Base-by-base conservation (phyloP, 805 yeast species). In the Myxozyma melibiosi region DNA sequence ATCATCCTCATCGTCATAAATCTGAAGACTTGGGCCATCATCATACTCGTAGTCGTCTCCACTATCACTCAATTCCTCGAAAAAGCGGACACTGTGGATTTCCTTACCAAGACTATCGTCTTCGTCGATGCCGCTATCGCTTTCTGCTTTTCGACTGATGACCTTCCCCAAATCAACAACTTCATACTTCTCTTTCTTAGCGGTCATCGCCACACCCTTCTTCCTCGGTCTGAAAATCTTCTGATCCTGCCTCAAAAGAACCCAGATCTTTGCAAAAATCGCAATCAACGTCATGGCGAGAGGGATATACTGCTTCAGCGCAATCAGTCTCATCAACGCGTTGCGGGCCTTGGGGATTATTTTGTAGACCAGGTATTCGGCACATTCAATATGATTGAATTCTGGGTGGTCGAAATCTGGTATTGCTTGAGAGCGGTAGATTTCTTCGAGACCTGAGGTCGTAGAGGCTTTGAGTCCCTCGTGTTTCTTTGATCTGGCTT, bases 331-430 rank as follows among this genome's bases (percentile, higher is more conserved):
- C 5, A 39, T 13, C 24, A 58, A 57, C 13, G 64, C 64, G 11
- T 38, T 45, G n/a, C 35, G 47, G 18, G 63, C 64, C 33, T 53
- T 53, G 16, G 64, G 64, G 11, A 57, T 28, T 6, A 58, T 44
- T 25, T 33, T 31, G 37, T 38, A 46, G 1, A 61, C 63, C 35
- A 53, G 25, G 14, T 47, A 24, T 14, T 51, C 28, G 1, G 57
- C 59, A n/a, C 50, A 16, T 44, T 51, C 60, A 18, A 47, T 28
- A 16, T 41, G 46, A 38, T 43, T 30, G 41, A 39, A 45, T 28
- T 22, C 24, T 4, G 31, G 4, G 7, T n/a, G 24, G 30, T 42
- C 25, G 11, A 41, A 20, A 25, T 43, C 48, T 20, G 25, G 9
- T 5, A 31, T 28, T n/a, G 25, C 13, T 2, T n/a, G n/a, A 22